These are phyloP conservation scores for Gardenia jasminoides DNA, from an alignment of 257 asterid genomes.

Conservation along the genomic window DNA sequence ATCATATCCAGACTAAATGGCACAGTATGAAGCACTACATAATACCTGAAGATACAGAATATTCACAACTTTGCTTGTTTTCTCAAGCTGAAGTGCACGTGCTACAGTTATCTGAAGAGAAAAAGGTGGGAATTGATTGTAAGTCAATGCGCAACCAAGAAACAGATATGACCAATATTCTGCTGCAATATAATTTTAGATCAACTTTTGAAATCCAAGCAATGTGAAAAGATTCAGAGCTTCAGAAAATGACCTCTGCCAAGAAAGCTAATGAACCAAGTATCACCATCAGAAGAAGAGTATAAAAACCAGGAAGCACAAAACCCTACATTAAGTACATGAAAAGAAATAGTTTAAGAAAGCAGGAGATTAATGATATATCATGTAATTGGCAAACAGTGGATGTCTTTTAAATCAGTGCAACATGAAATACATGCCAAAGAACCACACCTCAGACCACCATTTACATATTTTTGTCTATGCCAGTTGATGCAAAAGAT, in stretches of 20 bases:
- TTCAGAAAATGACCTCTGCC: conserved; percentile 35
- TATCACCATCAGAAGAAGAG: conserved; percentile 31
- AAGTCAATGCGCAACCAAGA: background rate
- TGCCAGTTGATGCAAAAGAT: too few species aligned
- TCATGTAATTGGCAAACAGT: background rate
- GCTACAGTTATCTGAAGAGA: conserved; percentile 36
- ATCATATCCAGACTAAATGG: background rate
- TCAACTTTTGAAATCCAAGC: background rate
- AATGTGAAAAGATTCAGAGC: background rate
- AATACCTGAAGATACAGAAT: conserved; percentile 38
- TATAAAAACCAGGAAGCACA: conserved; percentile 34
- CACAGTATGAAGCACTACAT: background rate
- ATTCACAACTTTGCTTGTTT: conserved; percentile 38
- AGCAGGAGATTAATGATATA: background rate
- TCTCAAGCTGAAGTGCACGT: conserved; percentile 49
- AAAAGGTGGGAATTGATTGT: too few species aligned
- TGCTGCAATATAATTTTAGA: background rate
- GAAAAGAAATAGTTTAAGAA: conserved; percentile 6
- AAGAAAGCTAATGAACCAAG: conserved; percentile 39
- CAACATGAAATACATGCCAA: background rate
- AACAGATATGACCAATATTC: background rate
- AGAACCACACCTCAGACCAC: background rate
- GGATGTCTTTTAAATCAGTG: background rate
- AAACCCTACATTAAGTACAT: conserved; percentile 21
- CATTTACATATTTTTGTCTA: background rate